phyloP scores from a whole-genome alignment of 352 stramenopile species.

The Phytophthora podocarpi region DNA sequence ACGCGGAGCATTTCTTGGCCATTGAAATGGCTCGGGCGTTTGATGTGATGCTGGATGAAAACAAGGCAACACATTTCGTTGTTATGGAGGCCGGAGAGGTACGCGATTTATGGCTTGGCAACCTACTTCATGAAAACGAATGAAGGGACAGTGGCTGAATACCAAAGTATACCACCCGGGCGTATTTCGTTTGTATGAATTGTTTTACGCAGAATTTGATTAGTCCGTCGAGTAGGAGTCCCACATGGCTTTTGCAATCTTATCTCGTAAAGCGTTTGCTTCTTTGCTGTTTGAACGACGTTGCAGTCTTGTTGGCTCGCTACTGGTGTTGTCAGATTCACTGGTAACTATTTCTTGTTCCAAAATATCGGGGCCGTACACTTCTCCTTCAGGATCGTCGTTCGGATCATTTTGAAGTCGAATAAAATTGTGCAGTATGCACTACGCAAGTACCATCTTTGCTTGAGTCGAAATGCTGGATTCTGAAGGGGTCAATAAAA shows the following conservation, averaged over 20 bases:
- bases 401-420: not conserved
- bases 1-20: not conserved
- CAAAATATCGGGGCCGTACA: too few species aligned
- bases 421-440: conserved; percentile 26
- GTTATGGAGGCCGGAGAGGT: conserved; percentile 12
- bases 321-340: not conserved
- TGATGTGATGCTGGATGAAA: conserved; percentile 18
- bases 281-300: not conserved
- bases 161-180: too few species aligned
- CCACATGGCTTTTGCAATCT: conserved; percentile 16
- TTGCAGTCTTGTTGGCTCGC: not conserved
- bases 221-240: conserved; percentile 5
- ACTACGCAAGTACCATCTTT: conserved; percentile 15
- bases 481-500: conserved; percentile 4
- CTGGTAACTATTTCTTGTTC: too few species aligned
- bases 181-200: too few species aligned
- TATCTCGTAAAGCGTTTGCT: conserved; percentile 9
- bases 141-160: too few species aligned
- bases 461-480: conserved; percentile 6
- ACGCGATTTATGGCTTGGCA: conserved; percentile 11
- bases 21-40: not conserved
- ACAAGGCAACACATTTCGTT: conserved; percentile 11
- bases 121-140: not conserved
- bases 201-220: too few species aligned
- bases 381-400: conserved; percentile 1